phyloP scores from a whole-genome alignment of 768 basidiomycete species.

The Suillus paluster region DNA sequence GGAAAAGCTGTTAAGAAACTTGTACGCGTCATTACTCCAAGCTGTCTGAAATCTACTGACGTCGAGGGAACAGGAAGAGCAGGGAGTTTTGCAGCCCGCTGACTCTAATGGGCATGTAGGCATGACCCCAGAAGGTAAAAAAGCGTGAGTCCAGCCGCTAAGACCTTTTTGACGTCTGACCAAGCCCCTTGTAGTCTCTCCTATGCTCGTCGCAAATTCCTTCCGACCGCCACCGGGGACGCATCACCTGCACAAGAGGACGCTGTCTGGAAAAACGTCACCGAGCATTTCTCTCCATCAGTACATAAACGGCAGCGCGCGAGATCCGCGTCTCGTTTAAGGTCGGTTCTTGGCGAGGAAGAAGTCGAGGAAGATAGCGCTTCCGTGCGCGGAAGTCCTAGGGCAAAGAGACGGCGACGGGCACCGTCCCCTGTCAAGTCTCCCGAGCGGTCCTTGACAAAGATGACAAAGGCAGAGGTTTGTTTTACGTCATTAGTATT shows the following conservation, averaged over 20 bases:
- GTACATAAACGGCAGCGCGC: constrained; percentile 18
- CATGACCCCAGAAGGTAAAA: constrained; percentile 49
- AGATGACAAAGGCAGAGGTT: constrained; percentile 50
- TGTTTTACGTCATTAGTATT: neutral
- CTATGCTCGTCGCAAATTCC: constrained; percentile 36
- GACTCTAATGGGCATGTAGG: constrained; percentile 42
- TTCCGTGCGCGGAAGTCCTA: constrained; percentile 13
- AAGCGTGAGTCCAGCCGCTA: constrained; percentile 41
- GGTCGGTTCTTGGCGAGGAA: neutral
- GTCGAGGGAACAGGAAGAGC: constrained; percentile 41
- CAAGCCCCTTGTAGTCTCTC: constrained; percentile 29
- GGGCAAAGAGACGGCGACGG: constrained; percentile 16
- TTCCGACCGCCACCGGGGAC: constrained; percentile 29
- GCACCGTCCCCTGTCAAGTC: constrained; percentile 12
- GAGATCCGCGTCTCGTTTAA: constrained; percentile 9
- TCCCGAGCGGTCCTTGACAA: constrained; percentile 31
- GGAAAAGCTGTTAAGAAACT: constrained; percentile 48
- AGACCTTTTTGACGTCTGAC: constrained; percentile 4
- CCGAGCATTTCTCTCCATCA: constrained; percentile 26
- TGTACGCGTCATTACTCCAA: constrained; percentile 29
- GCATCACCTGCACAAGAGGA: constrained; percentile 38
- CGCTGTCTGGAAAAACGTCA: constrained; percentile 44
- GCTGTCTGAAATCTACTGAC: neutral
- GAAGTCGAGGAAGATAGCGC: constrained; percentile 14
- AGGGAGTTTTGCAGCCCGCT: constrained; percentile 45